Conservation (phyloP, 2,329 filamentous ascomycete species). For the Alternaria panax region DNA sequence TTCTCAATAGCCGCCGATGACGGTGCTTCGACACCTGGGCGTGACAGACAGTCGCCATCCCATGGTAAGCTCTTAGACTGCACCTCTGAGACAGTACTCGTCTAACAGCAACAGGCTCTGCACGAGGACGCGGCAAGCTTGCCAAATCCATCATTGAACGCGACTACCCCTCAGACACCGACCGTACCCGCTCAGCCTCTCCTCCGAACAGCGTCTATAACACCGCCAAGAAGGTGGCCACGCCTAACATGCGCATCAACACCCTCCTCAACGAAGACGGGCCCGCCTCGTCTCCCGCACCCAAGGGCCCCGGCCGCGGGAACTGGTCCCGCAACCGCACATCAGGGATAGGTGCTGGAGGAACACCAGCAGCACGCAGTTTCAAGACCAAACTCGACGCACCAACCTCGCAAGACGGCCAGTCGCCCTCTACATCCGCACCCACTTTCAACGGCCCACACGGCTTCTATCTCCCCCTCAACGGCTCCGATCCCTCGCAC, state of each 20-base stretch:
- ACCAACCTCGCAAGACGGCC: constrained; percentile 41
- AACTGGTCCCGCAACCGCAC: constrained; percentile 56
- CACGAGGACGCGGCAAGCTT: constrained; percentile 46
- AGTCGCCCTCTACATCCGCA: constrained; percentile 42
- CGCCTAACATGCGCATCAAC: constrained; percentile 57
- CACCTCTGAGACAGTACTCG: not conserved
- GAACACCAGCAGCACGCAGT: constrained; percentile 31
- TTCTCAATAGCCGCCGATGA: constrained; percentile 52
- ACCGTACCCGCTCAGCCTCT: constrained; percentile 56
- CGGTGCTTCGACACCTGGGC: constrained; percentile 49
- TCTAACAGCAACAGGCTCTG: constrained; percentile 37
- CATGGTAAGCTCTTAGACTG: constrained; percentile 34
- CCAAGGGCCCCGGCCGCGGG: constrained; percentile 58
- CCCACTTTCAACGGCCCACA: constrained; percentile 59
- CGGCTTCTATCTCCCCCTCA: constrained; percentile 59
- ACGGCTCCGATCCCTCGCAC: constrained; percentile 56
- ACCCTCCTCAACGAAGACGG: constrained; percentile 57
- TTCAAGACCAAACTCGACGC: constrained; percentile 48
- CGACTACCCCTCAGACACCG: constrained; percentile 54
- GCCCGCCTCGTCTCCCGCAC: constrained; percentile 40
- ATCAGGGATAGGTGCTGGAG: constrained; percentile 13
- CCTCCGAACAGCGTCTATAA: constrained; percentile 52
- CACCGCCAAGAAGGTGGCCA: constrained; percentile 44
- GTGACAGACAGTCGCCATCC: constrained; percentile 51
- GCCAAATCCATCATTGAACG: constrained; percentile 45